phyloP scores from a whole-genome alignment of 2,329 filamentous ascomycete species.

The Microdochium paspali region DNA sequence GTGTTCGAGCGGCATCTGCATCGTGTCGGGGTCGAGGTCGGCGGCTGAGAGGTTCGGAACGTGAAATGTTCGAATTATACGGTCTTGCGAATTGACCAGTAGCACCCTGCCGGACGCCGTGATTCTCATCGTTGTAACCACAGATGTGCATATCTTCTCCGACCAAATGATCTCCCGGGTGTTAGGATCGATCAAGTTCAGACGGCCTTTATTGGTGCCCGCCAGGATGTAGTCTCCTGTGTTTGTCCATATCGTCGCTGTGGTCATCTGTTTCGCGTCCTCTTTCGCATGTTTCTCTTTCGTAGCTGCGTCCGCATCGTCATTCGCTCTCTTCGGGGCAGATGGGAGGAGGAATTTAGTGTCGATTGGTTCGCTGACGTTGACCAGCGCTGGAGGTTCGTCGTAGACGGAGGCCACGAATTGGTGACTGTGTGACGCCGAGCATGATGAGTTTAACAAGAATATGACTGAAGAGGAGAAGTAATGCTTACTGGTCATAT shows the following conservation, averaged over 20 bases:
- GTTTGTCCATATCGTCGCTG: conserved; percentile 79
- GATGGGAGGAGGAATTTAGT: conserved; percentile 73
- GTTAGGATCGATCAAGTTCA: conserved; percentile 86
- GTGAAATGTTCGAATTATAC: conserved; percentile 87
- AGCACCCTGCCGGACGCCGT: conserved; percentile 78
- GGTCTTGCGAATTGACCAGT: conserved; percentile 87
- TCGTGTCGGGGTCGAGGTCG: conserved; percentile 71
- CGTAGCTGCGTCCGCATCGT: conserved; percentile 58
- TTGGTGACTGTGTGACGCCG: conserved; percentile 47
- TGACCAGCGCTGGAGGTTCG: conserved; percentile 81
- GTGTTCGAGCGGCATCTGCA: conserved; percentile 87
- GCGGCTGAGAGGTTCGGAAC: conserved; percentile 66
- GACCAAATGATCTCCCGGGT: conserved; percentile 81
- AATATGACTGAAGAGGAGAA: background rate
- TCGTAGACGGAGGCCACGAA: conserved; percentile 93
- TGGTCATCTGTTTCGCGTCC: conserved; percentile 91
- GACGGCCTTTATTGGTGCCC: conserved; percentile 89
- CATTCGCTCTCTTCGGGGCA: conserved; percentile 63
- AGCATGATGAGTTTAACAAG: background rate
- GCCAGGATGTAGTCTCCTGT: conserved; percentile 82
- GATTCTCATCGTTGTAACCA: conserved; percentile 80
- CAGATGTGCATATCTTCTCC: conserved; percentile 75
- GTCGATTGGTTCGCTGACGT: conserved; percentile 60
- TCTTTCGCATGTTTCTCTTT: conserved; percentile 83
- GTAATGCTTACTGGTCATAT: conserved; percentile 58